phyloP scores from a whole-genome alignment of 1,284 basidiomycete species.

The Hemileia vastatrix region DNA sequence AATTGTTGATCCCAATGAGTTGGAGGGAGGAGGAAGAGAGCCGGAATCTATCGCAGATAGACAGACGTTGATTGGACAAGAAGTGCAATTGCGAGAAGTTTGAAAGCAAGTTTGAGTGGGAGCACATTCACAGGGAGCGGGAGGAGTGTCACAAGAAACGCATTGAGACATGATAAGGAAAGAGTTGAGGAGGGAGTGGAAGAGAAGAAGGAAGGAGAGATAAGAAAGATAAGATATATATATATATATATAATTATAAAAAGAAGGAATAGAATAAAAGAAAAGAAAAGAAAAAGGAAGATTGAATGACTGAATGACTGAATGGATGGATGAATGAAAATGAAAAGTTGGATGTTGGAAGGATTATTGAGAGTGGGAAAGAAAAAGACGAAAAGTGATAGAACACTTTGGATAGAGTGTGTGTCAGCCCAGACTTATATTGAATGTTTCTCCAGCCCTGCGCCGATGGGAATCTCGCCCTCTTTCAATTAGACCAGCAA shows the following conservation, averaged over 20 bases:
- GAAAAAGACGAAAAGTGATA: too few relatives aligned
- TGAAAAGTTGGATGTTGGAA: too few relatives aligned
- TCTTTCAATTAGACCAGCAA: too few relatives aligned
- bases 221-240: background rate
- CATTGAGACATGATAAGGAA: constrained; percentile 5
- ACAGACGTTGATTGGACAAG: constrained; percentile 16
- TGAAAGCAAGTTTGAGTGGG: constrained; percentile 14
- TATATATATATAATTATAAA: background rate
- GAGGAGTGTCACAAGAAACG: constrained; percentile 14
- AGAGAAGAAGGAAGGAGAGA: background rate
- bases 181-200: background rate
- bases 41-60: background rate
- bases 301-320: too few relatives aligned
- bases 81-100: constrained; percentile 9
- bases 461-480: too few relatives aligned
- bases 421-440: too few relatives aligned
- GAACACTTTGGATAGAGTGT: too few relatives aligned
- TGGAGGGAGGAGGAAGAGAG: background rate
- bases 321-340: too few relatives aligned
- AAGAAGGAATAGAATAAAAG: background rate
- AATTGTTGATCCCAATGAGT: background rate
- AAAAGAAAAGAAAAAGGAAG: background rate
- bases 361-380: too few relatives aligned
- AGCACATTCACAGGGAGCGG: constrained; percentile 14
- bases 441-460: too few relatives aligned